These are phyloP conservation scores for Artomyces pyxidatus DNA, from an alignment of 768 basidiomycete species.

Conservation along the genomic window DNA sequence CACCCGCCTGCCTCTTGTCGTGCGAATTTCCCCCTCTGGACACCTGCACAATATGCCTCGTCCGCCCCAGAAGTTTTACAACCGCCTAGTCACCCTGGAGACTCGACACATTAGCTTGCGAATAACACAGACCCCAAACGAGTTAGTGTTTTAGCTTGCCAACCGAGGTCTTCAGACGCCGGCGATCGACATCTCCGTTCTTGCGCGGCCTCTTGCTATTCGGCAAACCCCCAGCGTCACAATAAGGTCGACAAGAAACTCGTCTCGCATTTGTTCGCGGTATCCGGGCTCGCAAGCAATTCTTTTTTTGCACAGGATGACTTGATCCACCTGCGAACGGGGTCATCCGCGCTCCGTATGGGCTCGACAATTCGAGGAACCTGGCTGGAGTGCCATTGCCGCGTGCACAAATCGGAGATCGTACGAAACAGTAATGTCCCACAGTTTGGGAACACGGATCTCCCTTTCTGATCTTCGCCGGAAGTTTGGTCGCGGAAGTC, in stretches of 20 bases:
- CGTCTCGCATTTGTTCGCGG: neutral
- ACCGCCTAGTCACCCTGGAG: neutral
- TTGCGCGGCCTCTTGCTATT: neutral
- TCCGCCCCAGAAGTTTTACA: neutral
- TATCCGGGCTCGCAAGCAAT: too few species aligned
- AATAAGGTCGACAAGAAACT: neutral
- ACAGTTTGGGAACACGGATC: slow-evolving; percentile 7
- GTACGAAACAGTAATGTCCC: slow-evolving; percentile 12
- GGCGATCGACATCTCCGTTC: neutral
- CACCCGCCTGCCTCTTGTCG: neutral
- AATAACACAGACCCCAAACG: neutral
- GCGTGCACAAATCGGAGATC: slow-evolving; percentile 9
- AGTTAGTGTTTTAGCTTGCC: neutral
- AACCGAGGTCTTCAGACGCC: neutral
- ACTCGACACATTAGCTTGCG: neutral
- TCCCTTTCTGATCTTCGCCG: neutral
- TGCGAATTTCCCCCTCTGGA: neutral
- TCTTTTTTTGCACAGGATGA: too few species aligned
- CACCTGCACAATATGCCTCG: neutral
- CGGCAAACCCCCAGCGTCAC: neutral
- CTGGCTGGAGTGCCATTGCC: slow-evolving; percentile 4
- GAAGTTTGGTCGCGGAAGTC: slow-evolving; percentile 2
- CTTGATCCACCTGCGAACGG: too few species aligned
- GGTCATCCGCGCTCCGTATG: neutral
- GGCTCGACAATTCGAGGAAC: slow-evolving; percentile 3